Conservation (phyloP, 164 flowering plant genomes). For the Dillenia suffruticosa region DNA sequence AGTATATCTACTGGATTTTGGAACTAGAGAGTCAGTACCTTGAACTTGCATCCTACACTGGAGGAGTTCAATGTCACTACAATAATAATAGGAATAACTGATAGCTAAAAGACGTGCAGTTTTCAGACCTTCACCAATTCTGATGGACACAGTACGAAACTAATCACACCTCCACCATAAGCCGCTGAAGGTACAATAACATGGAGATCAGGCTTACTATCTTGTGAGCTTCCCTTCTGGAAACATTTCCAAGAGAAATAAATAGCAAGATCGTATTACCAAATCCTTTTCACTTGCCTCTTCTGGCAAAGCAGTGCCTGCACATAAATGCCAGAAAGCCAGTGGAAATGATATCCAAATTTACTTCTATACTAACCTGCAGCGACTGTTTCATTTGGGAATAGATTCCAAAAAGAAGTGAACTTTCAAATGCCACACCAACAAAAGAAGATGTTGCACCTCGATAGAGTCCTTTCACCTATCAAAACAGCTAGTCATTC, state of each 20-base stretch:
- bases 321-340: background rate
- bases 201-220: conserved; percentile 48
- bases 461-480: conserved; percentile 91
- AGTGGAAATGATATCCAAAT: background rate
- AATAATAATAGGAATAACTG: background rate
- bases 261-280: background rate
- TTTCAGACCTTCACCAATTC: conserved; percentile 78
- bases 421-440: conserved; percentile 94
- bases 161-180: conserved; percentile 72
- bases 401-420: conserved; percentile 84
- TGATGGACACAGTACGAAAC: conserved; percentile 81
- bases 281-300: background rate
- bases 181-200: conserved; percentile 82
- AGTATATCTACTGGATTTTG: conserved; percentile 47
- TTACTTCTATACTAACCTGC: conserved; percentile 46
- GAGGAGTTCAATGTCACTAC: conserved; percentile 30
- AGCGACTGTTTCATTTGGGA: conserved; percentile 71
- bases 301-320: conserved; percentile 7
- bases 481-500: conserved; percentile 14
- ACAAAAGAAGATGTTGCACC: conserved; percentile 93
- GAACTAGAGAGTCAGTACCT: conserved; percentile 64
- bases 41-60: conserved; percentile 99
- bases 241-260: conserved; percentile 1
- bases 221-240: conserved; percentile 47
- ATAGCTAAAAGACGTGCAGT: background rate